phyloP scores from a whole-genome alignment of 1,284 basidiomycete species.

The Takashimella koratensis region DNA sequence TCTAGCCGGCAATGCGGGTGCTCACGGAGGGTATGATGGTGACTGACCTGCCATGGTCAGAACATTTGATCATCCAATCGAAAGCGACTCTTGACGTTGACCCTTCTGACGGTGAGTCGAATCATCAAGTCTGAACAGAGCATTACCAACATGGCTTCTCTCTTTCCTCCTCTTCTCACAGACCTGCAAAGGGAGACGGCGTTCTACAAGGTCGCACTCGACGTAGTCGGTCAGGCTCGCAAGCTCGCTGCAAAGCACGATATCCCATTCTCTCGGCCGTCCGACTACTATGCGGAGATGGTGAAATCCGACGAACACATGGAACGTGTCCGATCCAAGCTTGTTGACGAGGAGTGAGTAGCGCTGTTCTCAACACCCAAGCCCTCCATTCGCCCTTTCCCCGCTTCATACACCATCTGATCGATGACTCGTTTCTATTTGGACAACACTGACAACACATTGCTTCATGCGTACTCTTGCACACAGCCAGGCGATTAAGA shows the following conservation, averaged over 20 bases:
- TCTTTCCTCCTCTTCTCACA: constrained; percentile 3
- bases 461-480: too few relatives aligned
- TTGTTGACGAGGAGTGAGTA: constrained; percentile 70
- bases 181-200: constrained; percentile 91
- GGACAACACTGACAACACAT: too few relatives aligned
- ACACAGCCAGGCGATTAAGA: constrained; percentile 72
- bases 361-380: too few relatives aligned
- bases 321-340: constrained; percentile 87
- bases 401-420: too few relatives aligned
- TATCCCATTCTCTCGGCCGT: constrained; percentile 85
- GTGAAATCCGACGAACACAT: constrained; percentile 97
- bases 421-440: too few relatives aligned
- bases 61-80: constrained; percentile 72
- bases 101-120: constrained; percentile 53
- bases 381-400: background rate
- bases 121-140: background rate
- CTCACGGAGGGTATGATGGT: constrained; percentile 75
- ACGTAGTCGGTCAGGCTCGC: constrained; percentile 71
- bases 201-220: constrained; percentile 94
- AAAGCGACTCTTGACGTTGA: constrained; percentile 71
- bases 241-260: constrained; percentile 64
- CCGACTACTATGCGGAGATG: constrained; percentile 99
- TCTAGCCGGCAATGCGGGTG: constrained; percentile 70
- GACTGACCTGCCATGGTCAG: constrained; percentile 76
- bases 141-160: background rate